Base-by-base conservation (phyloP, 1,139 yeast species). In the Pneumocystis oryctolagi region DNA sequence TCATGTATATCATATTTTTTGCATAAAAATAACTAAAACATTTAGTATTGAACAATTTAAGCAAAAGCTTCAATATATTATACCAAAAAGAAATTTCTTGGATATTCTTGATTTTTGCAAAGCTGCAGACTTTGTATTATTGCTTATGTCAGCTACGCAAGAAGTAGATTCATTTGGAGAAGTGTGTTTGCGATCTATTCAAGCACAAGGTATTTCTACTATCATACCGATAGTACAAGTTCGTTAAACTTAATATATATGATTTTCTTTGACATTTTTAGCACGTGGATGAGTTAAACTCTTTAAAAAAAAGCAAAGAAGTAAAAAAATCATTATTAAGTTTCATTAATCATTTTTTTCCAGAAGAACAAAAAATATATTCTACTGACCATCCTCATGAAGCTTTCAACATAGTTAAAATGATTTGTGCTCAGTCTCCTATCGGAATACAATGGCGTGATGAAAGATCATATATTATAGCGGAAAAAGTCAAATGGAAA, bases 381-480 rank as follows among this genome's bases (percentile, higher is more conserved):
- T 83, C 87, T 59, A 74, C 89, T 64, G 95, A 89, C 69, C 76
- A 75, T 60, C 76, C 78, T 25, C 78, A 87, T 2, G 98, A 92
- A 68, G 80, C 87, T 30, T 68, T 80, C 39, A 87, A 86, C 70
- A 84, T 89, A 62, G 77, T 87, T 55, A 81, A 98, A 71, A 77
- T 79, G 2, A 70, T 94, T 55, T 87, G 96, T 71, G 97, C 92
- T 71, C 87, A 84, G 73, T 82, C 84, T 70, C 98, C 98, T 35
- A 85, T 84, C 71, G 83, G 89, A 1, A 78, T 94, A 58, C 80
- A 81, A 53, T 94, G 98, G 98, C 84, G 98, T 76, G 97, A 92
- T 69, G 77, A 84, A 32, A 80, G 98, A 72, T 94, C 96, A 8
- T 94, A 90, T 76, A 64, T 92, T 66, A 79, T 92, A 25, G 94